A percentile compares a stretch with the other conserved stretches of the same genome.
Conservation (phyloP, 768 basidiomycete genomes). For the Mycena alexandri region DNA sequence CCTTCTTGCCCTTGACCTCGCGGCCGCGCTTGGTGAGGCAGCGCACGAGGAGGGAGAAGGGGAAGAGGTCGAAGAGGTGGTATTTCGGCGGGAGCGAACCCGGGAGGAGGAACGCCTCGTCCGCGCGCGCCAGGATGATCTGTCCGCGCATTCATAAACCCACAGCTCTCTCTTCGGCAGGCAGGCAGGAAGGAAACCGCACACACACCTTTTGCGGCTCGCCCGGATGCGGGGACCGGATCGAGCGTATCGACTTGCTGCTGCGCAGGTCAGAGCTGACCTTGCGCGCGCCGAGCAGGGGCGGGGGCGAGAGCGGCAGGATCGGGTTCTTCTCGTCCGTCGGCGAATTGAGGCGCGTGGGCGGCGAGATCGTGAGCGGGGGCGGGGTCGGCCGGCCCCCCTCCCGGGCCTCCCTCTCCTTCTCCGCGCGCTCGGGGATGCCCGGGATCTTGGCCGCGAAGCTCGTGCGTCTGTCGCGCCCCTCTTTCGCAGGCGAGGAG, state of each 20-base stretch:
- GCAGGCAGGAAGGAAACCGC: no score
- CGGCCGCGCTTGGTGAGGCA: slow-evolving; percentile 60
- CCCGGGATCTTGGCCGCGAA: slow-evolving; percentile 30
- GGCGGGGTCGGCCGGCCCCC: slow-evolving; percentile 34
- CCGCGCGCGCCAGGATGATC: slow-evolving; percentile 52
- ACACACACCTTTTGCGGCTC: slow-evolving; percentile 44
- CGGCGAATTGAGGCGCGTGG: slow-evolving; percentile 32
- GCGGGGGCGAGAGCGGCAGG: no score
- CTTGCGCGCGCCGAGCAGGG: background rate
- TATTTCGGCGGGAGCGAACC: slow-evolving; percentile 70
- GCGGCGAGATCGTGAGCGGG: slow-evolving; percentile 42
- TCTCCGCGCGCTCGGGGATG: slow-evolving; percentile 26
- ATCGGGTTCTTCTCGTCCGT: slow-evolving; percentile 22
- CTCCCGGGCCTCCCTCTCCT: no score
- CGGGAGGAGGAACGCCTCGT: slow-evolving; percentile 65
- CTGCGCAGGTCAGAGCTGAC: slow-evolving; percentile 1
- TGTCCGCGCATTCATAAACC: no score
- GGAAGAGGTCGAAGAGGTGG: slow-evolving; percentile 74
- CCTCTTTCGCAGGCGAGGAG: slow-evolving; percentile 16
- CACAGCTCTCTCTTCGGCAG: no score
- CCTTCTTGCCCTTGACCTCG: slow-evolving; percentile 73
- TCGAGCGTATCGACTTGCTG: slow-evolving; percentile 16
- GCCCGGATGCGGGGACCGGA: slow-evolving; percentile 22
- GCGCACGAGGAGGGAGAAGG: slow-evolving; percentile 71
- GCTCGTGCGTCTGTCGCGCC: slow-evolving; percentile 25